Percentiles rank a stretch among this genome's conserved stretches.
phyloP scores from a whole-genome alignment of 257 asterid genomes.

The Mitragyna speciosa region DNA sequence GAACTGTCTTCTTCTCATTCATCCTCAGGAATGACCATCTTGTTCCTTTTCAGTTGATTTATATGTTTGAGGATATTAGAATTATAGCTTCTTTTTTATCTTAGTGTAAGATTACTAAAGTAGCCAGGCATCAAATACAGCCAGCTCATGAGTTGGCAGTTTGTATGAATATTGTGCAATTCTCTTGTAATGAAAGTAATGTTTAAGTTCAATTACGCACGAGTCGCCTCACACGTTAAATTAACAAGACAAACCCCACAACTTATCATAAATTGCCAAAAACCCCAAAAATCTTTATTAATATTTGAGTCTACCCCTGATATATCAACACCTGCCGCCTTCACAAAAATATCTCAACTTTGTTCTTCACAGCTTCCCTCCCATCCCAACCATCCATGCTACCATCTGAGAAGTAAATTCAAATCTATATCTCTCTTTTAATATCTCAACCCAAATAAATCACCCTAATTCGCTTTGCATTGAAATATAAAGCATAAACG shows the following conservation, averaged over 20 bases:
- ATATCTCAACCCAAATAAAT: not conserved
- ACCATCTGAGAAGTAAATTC: not conserved
- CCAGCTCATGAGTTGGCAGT: too few species aligned
- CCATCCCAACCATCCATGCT: not conserved
- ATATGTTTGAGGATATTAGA: too few species aligned
- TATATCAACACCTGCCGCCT: not conserved
- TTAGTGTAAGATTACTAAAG: too few species aligned
- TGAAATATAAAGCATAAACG: not conserved
- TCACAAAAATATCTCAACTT: not conserved
- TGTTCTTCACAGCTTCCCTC: not conserved
- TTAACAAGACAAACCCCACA: not conserved
- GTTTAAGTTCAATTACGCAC: too few species aligned
- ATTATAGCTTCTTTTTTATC: too few species aligned
- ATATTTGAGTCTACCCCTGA: not conserved
- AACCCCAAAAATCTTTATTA: not conserved
- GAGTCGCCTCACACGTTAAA: too few species aligned
- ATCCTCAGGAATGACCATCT: too few species aligned
- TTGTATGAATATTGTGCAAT: too few species aligned
- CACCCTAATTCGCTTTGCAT: not conserved
- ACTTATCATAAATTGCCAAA: not conserved
- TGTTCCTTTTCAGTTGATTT: too few species aligned
- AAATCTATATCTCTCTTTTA: not conserved
- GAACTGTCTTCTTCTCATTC: too few species aligned
- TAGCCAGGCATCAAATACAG: too few species aligned
- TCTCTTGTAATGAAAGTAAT: too few species aligned